Evolutionary conservation across 1,139 yeast species (phyloP).

Genomic region (Spathaspora sp.): DNA sequence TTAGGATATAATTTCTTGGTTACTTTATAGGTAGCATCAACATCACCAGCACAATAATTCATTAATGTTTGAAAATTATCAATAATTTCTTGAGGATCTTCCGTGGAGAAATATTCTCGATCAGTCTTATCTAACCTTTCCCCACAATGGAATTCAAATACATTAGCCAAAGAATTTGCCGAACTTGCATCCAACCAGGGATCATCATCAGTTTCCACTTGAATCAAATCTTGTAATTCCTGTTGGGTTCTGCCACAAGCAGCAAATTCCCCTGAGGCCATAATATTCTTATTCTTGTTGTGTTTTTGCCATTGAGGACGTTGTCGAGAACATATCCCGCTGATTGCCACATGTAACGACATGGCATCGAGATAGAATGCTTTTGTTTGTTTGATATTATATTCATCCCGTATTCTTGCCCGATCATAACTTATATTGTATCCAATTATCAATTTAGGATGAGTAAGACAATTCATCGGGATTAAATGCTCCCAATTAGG

Average conservation of each 20-base stretch:
- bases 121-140: constrained; percentile 63
- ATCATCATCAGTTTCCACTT: constrained; percentile 28
- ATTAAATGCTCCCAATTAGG: constrained; percentile 65
- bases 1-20: constrained; percentile 68
- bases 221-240: constrained; percentile 20
- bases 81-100: constrained; percentile 55
- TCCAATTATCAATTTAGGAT: constrained; percentile 70
- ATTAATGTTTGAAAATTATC: constrained; percentile 61
- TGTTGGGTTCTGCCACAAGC: constrained; percentile 18
- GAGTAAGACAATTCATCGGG: constrained; percentile 58
- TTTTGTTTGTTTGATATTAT: constrained; percentile 61
- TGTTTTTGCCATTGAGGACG: constrained; percentile 75
- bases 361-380: constrained; percentile 87
- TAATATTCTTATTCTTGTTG: constrained; percentile 31
- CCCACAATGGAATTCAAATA: constrained; percentile 77
- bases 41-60: constrained; percentile 86
- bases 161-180: constrained; percentile 78
- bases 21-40: constrained; percentile 69
- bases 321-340: constrained; percentile 93
- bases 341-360: constrained; percentile 87
- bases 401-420: constrained; percentile 83
- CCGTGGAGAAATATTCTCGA: constrained; percentile 63
- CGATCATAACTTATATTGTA: constrained; percentile 92
- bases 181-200: constrained; percentile 84
- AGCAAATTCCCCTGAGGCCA: constrained; percentile 13